Evolutionary conservation across 352 stramenopile species (phyloP), one percentile per base, ranked within the genome.

Genomic region (Phytophthora kernoviae): DNA sequence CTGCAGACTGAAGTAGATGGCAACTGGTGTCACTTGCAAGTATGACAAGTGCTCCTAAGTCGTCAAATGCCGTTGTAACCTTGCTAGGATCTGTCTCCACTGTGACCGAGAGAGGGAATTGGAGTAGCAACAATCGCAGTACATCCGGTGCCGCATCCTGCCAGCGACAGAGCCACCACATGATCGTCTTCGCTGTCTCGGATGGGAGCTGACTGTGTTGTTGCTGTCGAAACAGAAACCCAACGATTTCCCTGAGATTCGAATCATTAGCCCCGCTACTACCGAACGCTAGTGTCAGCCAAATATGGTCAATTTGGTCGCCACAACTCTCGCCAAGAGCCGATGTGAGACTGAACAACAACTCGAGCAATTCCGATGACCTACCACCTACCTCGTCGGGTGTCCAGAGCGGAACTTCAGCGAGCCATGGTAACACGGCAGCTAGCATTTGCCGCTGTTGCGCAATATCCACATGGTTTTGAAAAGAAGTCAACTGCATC

Each of bases 151-250:
- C 76, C 9, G 78, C 71, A 41, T 72, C 63, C 17, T 91, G 75
- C 79, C 79, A 88, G 9, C 79, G 71, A 67, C 77, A 79, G 1
- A 91, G 54, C 78, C 78, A 90, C 82, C 82, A 90, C 33, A 88
- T 36, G 14, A 88, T 40, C 0, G 62, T 77, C 50, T 84, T 87
- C 1, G 82, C 59, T 6, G 82, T 88, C 26, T 73, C 64, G 12
- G 8, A 85, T 10, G 26, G 77, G 44, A 26, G 54, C 40, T 21
- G 52, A 41, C 0, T 75, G n/a, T 71, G 48, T 5, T 75, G 63
- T 27, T 90, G 75, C 15, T 77, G 59, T 12, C 30, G 33, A 20
- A 84, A 84, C n/a, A 92, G 55, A 45, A 83, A 89, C 9, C 10
- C 27, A 10, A 54, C 48, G 11, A 58, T 68, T 40, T 27, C 40